Evolutionary conservation across 1,284 basidiomycete species (phyloP).

Genomic region (Paramarasmius palmivorus): DNA sequence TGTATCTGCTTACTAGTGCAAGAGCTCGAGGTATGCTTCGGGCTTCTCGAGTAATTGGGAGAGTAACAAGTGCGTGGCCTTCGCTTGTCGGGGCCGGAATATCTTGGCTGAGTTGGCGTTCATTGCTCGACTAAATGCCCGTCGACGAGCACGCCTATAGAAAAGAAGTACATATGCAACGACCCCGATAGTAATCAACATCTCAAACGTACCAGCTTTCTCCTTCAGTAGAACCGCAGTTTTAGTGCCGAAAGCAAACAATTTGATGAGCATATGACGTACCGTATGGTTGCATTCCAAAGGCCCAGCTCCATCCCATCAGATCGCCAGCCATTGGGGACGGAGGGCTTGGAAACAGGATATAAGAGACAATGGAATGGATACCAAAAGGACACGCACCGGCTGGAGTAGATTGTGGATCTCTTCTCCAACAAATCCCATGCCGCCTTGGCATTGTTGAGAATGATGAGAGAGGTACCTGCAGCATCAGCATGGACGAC

Average conservation of each 20-base stretch:
- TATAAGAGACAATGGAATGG: background rate
- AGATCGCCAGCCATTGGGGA: conserved; percentile 10
- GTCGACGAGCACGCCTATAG: conserved; percentile 12
- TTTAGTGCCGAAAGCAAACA: background rate
- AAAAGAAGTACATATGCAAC: background rate
- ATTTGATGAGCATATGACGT: background rate
- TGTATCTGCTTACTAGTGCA: background rate
- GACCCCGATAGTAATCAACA: background rate
- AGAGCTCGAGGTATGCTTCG: conserved; percentile 5
- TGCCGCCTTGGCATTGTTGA: conserved; percentile 2
- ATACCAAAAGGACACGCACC: no score
- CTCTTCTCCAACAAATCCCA: conserved; percentile 8
- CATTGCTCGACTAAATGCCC: conserved; percentile 10
- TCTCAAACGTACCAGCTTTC: no score
- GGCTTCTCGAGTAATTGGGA: conserved; percentile 3
- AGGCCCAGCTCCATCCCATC: conserved; percentile 15
- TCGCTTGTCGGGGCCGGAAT: conserved; percentile 9
- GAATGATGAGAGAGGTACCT: conserved; percentile 9
- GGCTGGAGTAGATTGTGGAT: conserved; percentile 5
- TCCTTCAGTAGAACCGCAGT: no score
- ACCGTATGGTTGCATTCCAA: background rate
- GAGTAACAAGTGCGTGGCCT: conserved; percentile 11
- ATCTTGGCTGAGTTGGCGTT: conserved; percentile 4
- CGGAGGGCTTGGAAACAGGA: background rate
- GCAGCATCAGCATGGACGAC: conserved; percentile 7